Conservation (phyloP, 2,329 filamentous ascomycete species). For the Spiromastix sp. region DNA sequence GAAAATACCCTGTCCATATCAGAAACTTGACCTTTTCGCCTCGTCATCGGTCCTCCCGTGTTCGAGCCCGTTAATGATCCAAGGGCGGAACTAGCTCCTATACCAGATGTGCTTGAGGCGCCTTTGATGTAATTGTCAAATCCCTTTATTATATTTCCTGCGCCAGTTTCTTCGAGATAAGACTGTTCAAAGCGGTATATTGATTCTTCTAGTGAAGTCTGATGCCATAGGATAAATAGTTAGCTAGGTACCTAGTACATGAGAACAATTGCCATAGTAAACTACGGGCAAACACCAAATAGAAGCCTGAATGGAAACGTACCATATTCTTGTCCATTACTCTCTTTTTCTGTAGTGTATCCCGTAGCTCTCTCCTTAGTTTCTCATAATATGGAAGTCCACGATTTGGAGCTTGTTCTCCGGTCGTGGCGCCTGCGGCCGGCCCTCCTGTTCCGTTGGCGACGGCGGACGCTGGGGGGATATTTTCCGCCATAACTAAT, state of each 20-base stretch:
- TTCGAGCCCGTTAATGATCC: constrained; percentile 20
- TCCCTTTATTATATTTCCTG: constrained; percentile 91
- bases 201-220: constrained; percentile 61
- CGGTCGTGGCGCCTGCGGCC: constrained; percentile 10
- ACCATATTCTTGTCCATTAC: constrained; percentile 52
- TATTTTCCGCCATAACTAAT: constrained; percentile 34
- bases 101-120: constrained; percentile 42
- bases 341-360: constrained; percentile 56
- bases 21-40: constrained; percentile 35
- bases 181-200: constrained; percentile 75
- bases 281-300: neutral
- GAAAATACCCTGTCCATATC: constrained; percentile 40
- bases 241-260: too few species aligned
- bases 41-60: constrained; percentile 19
- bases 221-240: constrained; percentile 1
- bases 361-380: constrained; percentile 55
- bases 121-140: constrained; percentile 99
- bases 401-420: constrained; percentile 25
- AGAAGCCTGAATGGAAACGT: constrained; percentile 18
- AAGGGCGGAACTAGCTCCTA: constrained; percentile 17
- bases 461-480: constrained; percentile 17
- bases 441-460: constrained; percentile 12
- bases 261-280: too few species aligned
- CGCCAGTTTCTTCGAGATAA: constrained; percentile 80
- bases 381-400: constrained; percentile 62